Evolutionary conservation across 768 basidiomycete genomes (phyloP).

Genomic region (Termitomyces titanicus): DNA sequence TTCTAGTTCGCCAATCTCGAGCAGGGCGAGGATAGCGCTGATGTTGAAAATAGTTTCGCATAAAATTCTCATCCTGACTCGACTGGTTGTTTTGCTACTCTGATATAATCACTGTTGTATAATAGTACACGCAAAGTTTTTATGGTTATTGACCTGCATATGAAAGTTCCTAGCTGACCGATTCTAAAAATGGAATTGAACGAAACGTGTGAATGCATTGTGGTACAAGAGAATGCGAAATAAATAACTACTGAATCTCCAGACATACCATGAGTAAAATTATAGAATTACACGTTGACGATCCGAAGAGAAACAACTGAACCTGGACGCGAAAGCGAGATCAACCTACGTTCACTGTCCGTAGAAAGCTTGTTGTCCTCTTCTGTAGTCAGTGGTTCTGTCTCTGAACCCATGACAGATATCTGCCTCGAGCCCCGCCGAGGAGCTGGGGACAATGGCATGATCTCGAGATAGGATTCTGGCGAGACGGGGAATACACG

Average conservation of each 20-base stretch:
- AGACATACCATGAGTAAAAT: background rate
- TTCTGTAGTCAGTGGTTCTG: constrained; percentile 18
- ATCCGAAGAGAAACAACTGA: constrained; percentile 54
- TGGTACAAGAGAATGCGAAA: constrained; percentile 6
- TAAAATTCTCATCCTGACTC: constrained; percentile 32
- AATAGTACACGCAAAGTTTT: constrained; percentile 3
- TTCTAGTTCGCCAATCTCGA: constrained; percentile 85
- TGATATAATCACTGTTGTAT: constrained; percentile 14
- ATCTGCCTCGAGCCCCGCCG: constrained; percentile 54
- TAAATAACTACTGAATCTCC: background rate
- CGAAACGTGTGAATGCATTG: constrained; percentile 2
- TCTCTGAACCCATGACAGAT: constrained; percentile 28
- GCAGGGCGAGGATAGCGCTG: constrained; percentile 88
- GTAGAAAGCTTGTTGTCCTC: constrained; percentile 24
- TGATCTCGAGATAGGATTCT: constrained; percentile 30
- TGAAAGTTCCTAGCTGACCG: background rate
- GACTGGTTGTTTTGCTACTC: constrained; percentile 4
- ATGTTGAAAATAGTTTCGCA: constrained; percentile 93
- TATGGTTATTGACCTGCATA: background rate
- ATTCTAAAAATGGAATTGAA: background rate
- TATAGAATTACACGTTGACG: constrained; percentile 31
- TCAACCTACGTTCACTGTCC: constrained; percentile 27
- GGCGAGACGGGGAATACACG: constrained; percentile 25
- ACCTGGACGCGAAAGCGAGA: constrained; percentile 44
- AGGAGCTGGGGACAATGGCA: constrained; percentile 60